Evolutionary conservation across 2,329 filamentous ascomycete species (phyloP), one percentile per base, ranked within the genome.

Genomic region (Chrysosporium queenslandicum): DNA sequence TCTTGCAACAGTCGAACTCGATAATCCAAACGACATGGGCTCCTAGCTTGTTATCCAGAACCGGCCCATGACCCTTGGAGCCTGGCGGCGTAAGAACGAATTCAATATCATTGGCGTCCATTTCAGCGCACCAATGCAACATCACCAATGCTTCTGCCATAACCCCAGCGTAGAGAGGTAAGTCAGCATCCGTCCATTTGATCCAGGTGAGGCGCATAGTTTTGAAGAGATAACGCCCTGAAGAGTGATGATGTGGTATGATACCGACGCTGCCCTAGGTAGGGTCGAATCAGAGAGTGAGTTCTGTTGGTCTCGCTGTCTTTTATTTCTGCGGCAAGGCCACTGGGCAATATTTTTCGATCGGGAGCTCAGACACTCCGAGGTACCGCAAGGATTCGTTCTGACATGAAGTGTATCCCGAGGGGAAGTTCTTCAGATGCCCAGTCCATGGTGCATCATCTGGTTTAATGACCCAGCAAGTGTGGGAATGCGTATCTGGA

Each of bases 61-160:
- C 18, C 39, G 46, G 27, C 6, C 46, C 21, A 4, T 34, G 2
- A 3, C 7, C 45, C 4, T 29, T 39, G 3, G 11, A 27, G 8
- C 53, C 46, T 2, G 53, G 55, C 2, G 60, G 53, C 0, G 61
- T 67, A 2, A 81, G 68, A 0, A 81, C 77, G 56, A 79, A 80
- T 46, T 81, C 76, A 1, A 81, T 68, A 42, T 79, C 77, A 32
- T 74, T 74, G 0, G 70, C 77, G 55, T 81, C 76, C 0, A 78
- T 59, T 9, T 63, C 55, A 0, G 66, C 71, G 1, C 58, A 42
- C 77, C 75, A 81, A 54, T 77, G 72, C 47, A 80, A 63, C 2
- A 74, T 64, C 0, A 77, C 76, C 0, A 81, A 66, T 0, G 71
- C 66, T 3, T 75, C 68, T 0, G 73, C 78, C 69, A 81, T 77